Base-by-base conservation (phyloP, 257 asterid genomes). In the Buddleja alternifolia region DNA sequence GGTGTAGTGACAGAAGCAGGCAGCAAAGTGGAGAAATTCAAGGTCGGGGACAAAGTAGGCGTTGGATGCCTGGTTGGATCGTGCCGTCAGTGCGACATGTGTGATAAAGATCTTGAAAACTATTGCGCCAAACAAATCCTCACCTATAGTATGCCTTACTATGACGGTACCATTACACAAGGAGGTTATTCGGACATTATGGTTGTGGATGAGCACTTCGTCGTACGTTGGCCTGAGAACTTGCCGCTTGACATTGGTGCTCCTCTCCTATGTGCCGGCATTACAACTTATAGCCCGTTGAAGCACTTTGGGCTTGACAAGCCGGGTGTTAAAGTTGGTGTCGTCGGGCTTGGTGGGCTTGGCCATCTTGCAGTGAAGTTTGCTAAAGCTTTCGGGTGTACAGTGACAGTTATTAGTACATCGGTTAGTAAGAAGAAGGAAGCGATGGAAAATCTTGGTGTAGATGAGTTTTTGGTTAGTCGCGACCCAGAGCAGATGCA, bases 291-390 rank as follows among this genome's bases (percentile, higher is more conserved):
- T 55, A 84, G 90, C 24, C 84, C 90, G 0, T 71, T 86, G 41
- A 78, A 23, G 71, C 69, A 82, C 67, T 82, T 66, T 54, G 90
- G 83, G 46, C 82, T 86, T n/a, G 82, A 84, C 72, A 82, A 82
- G 69, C 85, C 86, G 1, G 86, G 88, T 3, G 15, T 70, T 56
- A 67, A 72, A 14, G 58, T 84, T 8, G 93, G 90, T 3, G 67
- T 84, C 17, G 89, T 82, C 0, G 90, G 93, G 14, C 84, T 86
- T 16, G 93, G 93, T 16, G 90, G 93, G 1, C 73, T 86, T 4
- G 90, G 90, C 41, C 93, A 84, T 67, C 42, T 83, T 4, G 86
- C 88, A 1, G 93, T 82, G 8, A 86, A 86, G 66, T 86, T 84
- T 29, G 93, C 90, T 0, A 84, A 84, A 72, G 90, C 93, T 14